A percentile compares a stretch with the other conserved stretches of the same genome.
phyloP scores from a whole-genome alignment of 306 rosid species.

The Prunus davidiana region DNA sequence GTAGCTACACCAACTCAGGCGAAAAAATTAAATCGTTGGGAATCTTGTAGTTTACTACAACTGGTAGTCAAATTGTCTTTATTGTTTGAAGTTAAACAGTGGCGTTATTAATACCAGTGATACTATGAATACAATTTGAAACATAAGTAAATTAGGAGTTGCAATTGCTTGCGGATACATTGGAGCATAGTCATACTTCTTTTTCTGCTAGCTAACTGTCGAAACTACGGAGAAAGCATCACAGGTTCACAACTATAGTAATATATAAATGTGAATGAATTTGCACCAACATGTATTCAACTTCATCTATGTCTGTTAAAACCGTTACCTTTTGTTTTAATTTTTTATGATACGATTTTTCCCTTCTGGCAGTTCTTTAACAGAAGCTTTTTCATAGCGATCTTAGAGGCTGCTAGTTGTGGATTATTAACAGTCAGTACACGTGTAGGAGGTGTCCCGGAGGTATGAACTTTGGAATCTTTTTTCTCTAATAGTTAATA shows the following conservation, averaged over 20 bases:
- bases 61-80: not conserved
- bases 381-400: conserved; percentile 97
- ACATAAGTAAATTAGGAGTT: not conserved
- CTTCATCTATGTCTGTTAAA: not conserved
- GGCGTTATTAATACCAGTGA: no score
- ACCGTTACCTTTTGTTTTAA: not conserved
- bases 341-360: conserved; percentile 1
- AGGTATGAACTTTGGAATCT: conserved; percentile 42
- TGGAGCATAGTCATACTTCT: not conserved
- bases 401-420: conserved; percentile 95
- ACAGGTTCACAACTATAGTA: not conserved
- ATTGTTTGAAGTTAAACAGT: not conserved
- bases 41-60: not conserved
- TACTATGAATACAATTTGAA: not conserved
- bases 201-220: not conserved
- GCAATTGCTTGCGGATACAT: not conserved
- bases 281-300: not conserved
- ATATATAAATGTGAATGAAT: not conserved
- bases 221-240: not conserved
- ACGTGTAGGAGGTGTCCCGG: conserved; percentile 95
- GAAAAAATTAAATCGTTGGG: not conserved
- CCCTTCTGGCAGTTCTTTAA: conserved; percentile 64
- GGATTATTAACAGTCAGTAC: conserved; percentile 94
- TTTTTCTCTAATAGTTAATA: conserved; percentile 14
- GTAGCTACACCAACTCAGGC: not conserved